phyloP scores from a whole-genome alignment of 495 filamentous ascomycete species.

The Penicillium canescens region DNA sequence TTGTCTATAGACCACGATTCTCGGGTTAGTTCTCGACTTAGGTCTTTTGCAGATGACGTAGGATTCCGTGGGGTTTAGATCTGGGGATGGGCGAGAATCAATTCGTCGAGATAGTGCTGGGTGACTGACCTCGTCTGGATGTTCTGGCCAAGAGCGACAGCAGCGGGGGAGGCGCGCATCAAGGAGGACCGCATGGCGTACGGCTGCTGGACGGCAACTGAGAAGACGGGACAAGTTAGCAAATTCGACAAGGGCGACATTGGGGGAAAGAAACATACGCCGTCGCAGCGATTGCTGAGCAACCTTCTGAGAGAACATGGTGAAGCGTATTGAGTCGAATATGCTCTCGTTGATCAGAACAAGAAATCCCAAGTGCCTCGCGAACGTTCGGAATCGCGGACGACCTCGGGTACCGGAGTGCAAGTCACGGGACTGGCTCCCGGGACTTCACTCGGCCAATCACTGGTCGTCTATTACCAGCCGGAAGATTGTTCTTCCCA shows the following conservation, averaged over 20 bases:
- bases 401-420: constrained; percentile 44
- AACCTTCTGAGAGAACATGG: constrained; percentile 67
- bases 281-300: constrained; percentile 67
- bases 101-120: neutral
- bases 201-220: constrained; percentile 54
- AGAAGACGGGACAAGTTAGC: constrained; percentile 20
- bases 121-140: constrained; percentile 56
- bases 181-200: constrained; percentile 46
- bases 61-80: constrained; percentile 7
- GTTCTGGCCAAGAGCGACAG: constrained; percentile 47
- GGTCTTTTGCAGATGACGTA: constrained; percentile 33
- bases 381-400: constrained; percentile 37
- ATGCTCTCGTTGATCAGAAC: constrained; percentile 17
- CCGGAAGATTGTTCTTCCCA: constrained; percentile 43
- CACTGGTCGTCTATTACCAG: constrained; percentile 32
- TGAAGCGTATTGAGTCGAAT: constrained; percentile 26
- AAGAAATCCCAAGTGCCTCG: constrained; percentile 16
- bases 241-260: neutral
- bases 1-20: constrained; percentile 27
- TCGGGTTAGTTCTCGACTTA: constrained; percentile 14
- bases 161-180: constrained; percentile 52
- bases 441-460: constrained; percentile 31
- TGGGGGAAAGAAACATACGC: constrained; percentile 48
- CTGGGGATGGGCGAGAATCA: neutral
- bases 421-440: constrained; percentile 32